Evolutionary conservation across 345 rosid species (phyloP).

Genomic region (Gossypium sturtianum): DNA sequence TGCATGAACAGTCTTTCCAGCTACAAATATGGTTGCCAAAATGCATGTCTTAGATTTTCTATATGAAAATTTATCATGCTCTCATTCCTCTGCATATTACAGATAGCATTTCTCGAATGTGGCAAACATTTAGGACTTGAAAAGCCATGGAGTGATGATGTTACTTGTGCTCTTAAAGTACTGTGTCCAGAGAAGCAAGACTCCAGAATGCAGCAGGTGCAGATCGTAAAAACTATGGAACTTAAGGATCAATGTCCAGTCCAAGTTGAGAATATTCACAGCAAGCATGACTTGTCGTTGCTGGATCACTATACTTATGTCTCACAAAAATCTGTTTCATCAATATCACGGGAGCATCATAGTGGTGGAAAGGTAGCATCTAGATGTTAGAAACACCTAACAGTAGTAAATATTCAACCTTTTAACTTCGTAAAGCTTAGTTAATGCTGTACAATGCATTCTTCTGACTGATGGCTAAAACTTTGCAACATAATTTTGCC

Average conservation of each 20-base stretch:
- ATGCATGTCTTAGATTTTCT: slow-evolving; percentile 1
- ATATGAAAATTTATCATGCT: not conserved
- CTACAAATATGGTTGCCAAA: not conserved
- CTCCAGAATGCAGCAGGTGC: slow-evolving; percentile 24
- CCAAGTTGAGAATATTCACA: slow-evolving; percentile 19
- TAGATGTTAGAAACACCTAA: slow-evolving; percentile 2
- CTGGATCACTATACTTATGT: slow-evolving; percentile 16
- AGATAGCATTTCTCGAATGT: slow-evolving; percentile 40
- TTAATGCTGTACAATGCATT: not conserved
- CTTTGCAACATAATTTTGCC: not conserved
- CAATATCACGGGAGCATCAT: slow-evolving; percentile 14
- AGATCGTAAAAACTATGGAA: slow-evolving; percentile 21
- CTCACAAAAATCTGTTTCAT: slow-evolving; percentile 22
- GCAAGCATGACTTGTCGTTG: slow-evolving; percentile 19
- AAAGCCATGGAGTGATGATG: slow-evolving; percentile 19
- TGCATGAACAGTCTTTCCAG: not conserved
- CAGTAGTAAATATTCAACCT: not conserved
- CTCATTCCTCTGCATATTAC: slow-evolving; percentile 14
- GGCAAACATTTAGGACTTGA: slow-evolving; percentile 27
- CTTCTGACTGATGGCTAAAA: not conserved
- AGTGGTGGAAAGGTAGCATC: slow-evolving; percentile 30
- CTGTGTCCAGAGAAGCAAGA: slow-evolving; percentile 31
- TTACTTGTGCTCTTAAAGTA: slow-evolving; percentile 39
- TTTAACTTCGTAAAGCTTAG: slow-evolving; percentile 2
- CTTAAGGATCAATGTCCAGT: slow-evolving; percentile 41